These are phyloP conservation scores for Plantago coronopus DNA, from an alignment of 305 asterid species.

Conservation along the genomic window DNA sequence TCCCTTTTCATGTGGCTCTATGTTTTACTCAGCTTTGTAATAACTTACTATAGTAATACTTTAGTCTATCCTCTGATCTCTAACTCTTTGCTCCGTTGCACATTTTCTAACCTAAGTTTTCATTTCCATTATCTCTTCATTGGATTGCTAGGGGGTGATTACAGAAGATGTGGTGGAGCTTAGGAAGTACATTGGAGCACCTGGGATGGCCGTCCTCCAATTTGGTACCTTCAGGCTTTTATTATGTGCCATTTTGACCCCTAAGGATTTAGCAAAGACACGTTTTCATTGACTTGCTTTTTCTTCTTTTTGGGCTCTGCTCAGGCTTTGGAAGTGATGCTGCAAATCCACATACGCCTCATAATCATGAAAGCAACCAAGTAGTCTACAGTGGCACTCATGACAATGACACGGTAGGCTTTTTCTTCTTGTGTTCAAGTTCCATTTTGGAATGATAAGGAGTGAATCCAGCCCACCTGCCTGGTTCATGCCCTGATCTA, in stretches of 20 bases:
- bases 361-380: conserved; percentile 90
- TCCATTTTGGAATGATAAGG: too few relatives aligned
- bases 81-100: not conserved
- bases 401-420: conserved; percentile 87
- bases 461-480: not conserved
- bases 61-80: too few relatives aligned
- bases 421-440: conserved; percentile 17
- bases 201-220: conserved; percentile 99
- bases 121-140: conserved; percentile 15
- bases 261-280: conserved; percentile 14
- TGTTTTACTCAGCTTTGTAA: too few relatives aligned
- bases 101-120: conserved; percentile 14
- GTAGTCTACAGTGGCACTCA: conserved; percentile 98
- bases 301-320: conserved; percentile 19
- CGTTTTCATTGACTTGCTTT: conserved; percentile 19
- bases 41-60: too few relatives aligned
- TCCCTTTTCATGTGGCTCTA: not conserved
- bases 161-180: conserved; percentile 92
- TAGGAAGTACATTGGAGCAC: conserved; percentile 84
- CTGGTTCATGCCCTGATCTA: not conserved
- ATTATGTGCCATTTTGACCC: conserved; percentile 21
- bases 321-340: conserved; percentile 96
- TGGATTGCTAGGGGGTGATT: conserved; percentile 69
- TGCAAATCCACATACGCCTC: conserved; percentile 91
- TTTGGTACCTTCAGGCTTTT: conserved; percentile 55